phyloP scores from a whole-genome alignment of 208 protist species.

The Endotrypanum monterogeii region DNA sequence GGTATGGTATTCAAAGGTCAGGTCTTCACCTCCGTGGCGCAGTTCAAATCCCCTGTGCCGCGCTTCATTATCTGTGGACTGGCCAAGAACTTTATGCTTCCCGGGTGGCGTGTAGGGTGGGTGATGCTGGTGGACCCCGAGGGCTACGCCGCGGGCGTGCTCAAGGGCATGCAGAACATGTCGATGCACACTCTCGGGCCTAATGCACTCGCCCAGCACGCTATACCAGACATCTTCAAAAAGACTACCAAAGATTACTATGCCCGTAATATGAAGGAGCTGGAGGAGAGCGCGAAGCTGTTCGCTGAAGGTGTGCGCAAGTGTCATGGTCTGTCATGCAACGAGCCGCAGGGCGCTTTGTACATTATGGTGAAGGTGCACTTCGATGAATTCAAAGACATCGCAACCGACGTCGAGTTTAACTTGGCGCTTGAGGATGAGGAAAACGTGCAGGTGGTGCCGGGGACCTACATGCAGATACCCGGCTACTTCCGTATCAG shows the following conservation, averaged over 20 bases:
- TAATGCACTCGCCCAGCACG: constrained; percentile 89
- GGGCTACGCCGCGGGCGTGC: constrained; percentile 30
- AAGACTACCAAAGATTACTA: constrained; percentile 59
- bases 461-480: constrained; percentile 37
- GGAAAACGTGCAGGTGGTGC: constrained; percentile 90
- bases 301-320: constrained; percentile 43
- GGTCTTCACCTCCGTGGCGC: constrained; percentile 78
- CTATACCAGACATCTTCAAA: constrained; percentile 75
- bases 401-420: constrained; percentile 81
- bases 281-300: constrained; percentile 42
- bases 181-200: constrained; percentile 84
- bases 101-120: constrained; percentile 95
- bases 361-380: constrained; percentile 91
- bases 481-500: constrained; percentile 70
- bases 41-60: constrained; percentile 83
- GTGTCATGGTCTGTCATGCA: constrained; percentile 51
- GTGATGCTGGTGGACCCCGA: constrained; percentile 73
- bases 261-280: constrained; percentile 45
- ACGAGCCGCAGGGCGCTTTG: constrained; percentile 84
- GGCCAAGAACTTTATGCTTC: constrained; percentile 93
- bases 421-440: constrained; percentile 79
- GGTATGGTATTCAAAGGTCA: constrained; percentile 88
- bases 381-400: constrained; percentile 65
- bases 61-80: constrained; percentile 86
- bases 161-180: constrained; percentile 50